phyloP scores from a whole-genome alignment of 2,329 filamentous ascomycete species.

The Akanthomyces muscarius region DNA sequence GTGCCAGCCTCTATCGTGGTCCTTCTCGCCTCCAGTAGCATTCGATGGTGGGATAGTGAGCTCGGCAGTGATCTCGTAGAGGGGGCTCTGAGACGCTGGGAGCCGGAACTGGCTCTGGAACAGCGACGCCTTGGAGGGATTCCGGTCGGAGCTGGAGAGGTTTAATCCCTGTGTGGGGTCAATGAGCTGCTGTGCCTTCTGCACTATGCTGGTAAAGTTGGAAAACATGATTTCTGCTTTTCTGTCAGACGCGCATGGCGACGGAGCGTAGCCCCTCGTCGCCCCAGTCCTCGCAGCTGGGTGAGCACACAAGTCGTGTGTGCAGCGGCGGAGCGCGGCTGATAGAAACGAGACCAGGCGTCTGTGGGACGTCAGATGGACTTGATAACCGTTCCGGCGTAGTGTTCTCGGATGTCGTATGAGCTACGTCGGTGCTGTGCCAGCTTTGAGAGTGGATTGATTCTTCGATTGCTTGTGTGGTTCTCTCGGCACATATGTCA shows the following conservation, averaged over 20 bases:
- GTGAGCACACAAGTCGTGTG: not conserved
- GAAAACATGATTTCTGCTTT: slow-evolving; percentile 47
- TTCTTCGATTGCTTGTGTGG: not conserved
- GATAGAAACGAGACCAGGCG: not conserved
- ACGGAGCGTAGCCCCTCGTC: not conserved
- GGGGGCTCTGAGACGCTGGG: slow-evolving; percentile 83
- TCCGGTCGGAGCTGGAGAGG: slow-evolving; percentile 68
- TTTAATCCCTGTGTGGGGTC: slow-evolving; percentile 78
- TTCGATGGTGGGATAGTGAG: slow-evolving; percentile 78
- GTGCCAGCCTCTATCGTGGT: slow-evolving; percentile 71
- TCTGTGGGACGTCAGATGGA: not conserved
- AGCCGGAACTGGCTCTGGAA: slow-evolving; percentile 97
- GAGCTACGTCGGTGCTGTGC: not conserved
- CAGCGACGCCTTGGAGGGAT: slow-evolving; percentile 84
- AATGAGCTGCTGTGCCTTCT: slow-evolving; percentile 93
- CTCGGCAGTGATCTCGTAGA: slow-evolving; percentile 96
- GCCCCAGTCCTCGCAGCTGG: slow-evolving; percentile 5
- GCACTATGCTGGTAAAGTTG: slow-evolving; percentile 73
- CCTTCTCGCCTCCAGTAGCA: slow-evolving; percentile 65
- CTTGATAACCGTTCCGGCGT: not conserved
- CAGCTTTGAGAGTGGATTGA: slow-evolving; percentile 3
- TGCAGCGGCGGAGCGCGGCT: not conserved
- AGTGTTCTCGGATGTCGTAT: not conserved
- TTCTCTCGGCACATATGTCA: slow-evolving; percentile 3
- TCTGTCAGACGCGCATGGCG: slow-evolving; percentile 17